phyloP scores from a whole-genome alignment of 1,284 basidiomycete species.

The Malassezia slooffiae region DNA sequence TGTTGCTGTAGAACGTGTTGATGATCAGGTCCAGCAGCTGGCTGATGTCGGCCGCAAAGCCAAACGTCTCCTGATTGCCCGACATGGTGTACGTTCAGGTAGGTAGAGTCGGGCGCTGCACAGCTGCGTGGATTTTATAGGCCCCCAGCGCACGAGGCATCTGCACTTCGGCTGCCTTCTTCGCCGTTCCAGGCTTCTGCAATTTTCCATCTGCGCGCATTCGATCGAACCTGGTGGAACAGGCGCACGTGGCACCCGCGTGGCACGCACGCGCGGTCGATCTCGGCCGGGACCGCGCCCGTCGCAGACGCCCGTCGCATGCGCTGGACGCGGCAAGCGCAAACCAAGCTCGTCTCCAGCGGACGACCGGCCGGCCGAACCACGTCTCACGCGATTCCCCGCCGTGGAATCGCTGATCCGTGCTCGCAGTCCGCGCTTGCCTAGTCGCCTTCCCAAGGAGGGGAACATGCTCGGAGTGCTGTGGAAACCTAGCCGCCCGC shows the following conservation, averaged over 20 bases:
- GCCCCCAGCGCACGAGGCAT: not conserved
- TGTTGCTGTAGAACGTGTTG: constrained; percentile 47
- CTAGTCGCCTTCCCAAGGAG: no score
- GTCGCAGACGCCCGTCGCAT: no score
- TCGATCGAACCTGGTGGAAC: constrained; percentile 17
- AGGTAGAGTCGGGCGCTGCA: not conserved
- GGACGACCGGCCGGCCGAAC: no score
- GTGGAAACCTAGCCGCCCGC: constrained; percentile 3
- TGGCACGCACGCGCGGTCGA: not conserved
- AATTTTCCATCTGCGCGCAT: constrained; percentile 7
- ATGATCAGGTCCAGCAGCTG: constrained; percentile 46
- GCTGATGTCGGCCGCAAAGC: constrained; percentile 44
- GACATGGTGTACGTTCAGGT: constrained; percentile 28
- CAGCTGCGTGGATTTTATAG: constrained; percentile 11
- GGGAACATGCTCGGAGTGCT: constrained; percentile 9
- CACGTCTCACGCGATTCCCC: no score
- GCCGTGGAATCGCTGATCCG: no score
- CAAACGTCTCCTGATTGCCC: constrained; percentile 42
- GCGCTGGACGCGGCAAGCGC: no score
- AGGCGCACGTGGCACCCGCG: not conserved
- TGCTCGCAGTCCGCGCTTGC: no score
- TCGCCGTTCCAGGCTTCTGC: constrained; percentile 12
- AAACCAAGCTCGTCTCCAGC: no score
- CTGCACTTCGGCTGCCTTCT: constrained; percentile 5
- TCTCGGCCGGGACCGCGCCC: not conserved